Conservation (phyloP, 768 basidiomycete genomes). For the Mycena haematopus region DNA sequence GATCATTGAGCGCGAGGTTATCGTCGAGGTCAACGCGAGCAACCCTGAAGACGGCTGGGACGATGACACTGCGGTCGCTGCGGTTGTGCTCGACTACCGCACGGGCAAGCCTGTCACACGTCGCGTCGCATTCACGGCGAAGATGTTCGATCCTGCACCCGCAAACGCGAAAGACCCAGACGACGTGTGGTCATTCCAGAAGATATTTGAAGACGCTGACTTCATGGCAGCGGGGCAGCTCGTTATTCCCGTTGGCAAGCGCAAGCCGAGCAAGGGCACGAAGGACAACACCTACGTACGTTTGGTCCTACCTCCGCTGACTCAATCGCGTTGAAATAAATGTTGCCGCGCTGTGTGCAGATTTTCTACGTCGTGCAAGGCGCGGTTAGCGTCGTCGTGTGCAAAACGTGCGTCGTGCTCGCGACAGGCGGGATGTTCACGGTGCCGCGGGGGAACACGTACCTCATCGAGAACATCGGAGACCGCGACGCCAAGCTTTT, state of each 20-base stretch:
- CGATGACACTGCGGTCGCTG: slow-evolving; percentile 72
- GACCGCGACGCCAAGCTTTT: slow-evolving; percentile 82
- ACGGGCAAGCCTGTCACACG: slow-evolving; percentile 65
- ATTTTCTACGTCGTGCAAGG: slow-evolving; percentile 82
- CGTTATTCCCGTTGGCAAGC: slow-evolving; percentile 72
- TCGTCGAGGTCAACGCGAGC: slow-evolving; percentile 38
- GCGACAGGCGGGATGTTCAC: slow-evolving; percentile 87
- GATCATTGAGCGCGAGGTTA: slow-evolving; percentile 39
- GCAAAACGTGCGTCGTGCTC: slow-evolving; percentile 78
- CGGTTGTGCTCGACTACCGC: slow-evolving; percentile 72
- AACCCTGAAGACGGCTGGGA: slow-evolving; percentile 87
- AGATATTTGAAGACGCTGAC: slow-evolving; percentile 88
- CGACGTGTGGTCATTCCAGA: slow-evolving; percentile 85
- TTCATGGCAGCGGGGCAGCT: slow-evolving; percentile 93
- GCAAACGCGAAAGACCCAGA: slow-evolving; percentile 55
- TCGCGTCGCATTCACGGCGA: slow-evolving; percentile 84
- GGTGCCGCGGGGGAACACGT: slow-evolving; percentile 91
- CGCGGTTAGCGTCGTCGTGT: slow-evolving; percentile 83
- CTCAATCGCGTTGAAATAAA: background rate
- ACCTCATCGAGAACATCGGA: slow-evolving; percentile 87
- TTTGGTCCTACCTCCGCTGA: no score
- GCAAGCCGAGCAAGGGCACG: slow-evolving; percentile 86
- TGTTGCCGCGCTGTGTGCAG: slow-evolving; percentile 31
- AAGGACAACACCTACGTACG: slow-evolving; percentile 94
- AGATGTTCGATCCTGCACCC: slow-evolving; percentile 60